phyloP scores from a whole-genome alignment of 192 early-diverging fungal genomes.

The Powellomyces hirtus region DNA sequence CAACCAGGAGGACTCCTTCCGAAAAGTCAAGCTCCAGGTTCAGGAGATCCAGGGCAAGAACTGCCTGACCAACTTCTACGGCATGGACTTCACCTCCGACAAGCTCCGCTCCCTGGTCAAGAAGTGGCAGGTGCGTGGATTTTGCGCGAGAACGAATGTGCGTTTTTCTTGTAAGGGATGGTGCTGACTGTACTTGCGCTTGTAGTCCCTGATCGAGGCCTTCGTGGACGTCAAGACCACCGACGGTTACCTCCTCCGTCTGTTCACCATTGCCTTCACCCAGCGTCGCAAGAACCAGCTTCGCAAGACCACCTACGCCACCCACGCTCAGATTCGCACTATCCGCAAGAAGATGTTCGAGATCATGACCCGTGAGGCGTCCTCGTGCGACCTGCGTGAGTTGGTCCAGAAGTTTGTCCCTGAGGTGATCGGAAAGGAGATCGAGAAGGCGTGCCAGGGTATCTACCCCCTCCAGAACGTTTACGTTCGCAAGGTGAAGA shows the following conservation, averaged over 20 bases:
- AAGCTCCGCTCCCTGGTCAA: slow-evolving; percentile 99
- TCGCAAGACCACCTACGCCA: slow-evolving; percentile 98
- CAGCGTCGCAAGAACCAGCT: slow-evolving; percentile 90
- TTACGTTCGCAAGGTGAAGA: slow-evolving; percentile 97
- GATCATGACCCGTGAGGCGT: slow-evolving; percentile 86
- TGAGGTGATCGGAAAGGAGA: slow-evolving; percentile 96
- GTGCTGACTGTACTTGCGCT: no score
- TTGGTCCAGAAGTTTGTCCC: slow-evolving; percentile 94
- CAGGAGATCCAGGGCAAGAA: slow-evolving; percentile 98
- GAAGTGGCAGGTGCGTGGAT: slow-evolving; percentile 96
- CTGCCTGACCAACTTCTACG: slow-evolving; percentile 99
- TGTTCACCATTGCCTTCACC: slow-evolving; percentile 98
- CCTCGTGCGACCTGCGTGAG: slow-evolving; percentile 90
- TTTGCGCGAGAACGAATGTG: no score
- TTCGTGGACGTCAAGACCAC: slow-evolving; percentile 99
- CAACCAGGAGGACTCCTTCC: slow-evolving; percentile 84
- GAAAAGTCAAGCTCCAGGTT: slow-evolving; percentile 96
- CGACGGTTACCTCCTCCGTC: slow-evolving; percentile 98
- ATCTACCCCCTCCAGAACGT: slow-evolving; percentile 99
- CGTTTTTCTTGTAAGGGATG: no score
- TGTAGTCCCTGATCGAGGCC: slow-evolving; percentile 90
- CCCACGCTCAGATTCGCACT: slow-evolving; percentile 91
- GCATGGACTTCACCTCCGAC: slow-evolving; percentile 99
- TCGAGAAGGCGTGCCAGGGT: slow-evolving; percentile 94
- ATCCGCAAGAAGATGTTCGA: slow-evolving; percentile 99